phyloP scores from a whole-genome alignment of 2,329 filamentous ascomycete species.

The Aspergillus bombycis region DNA sequence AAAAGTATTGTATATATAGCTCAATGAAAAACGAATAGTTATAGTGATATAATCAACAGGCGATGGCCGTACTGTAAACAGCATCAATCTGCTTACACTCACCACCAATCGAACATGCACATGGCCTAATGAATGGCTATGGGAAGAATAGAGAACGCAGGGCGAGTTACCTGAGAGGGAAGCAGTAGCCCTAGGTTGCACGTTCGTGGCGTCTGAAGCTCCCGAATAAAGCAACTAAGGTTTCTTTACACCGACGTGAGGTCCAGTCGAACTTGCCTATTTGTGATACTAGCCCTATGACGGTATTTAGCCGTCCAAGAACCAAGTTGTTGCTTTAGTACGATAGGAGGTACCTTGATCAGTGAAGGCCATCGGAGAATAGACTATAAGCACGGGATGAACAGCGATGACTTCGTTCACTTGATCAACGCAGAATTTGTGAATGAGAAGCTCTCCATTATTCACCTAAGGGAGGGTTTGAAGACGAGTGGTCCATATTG shows the following conservation, averaged over 20 bases:
- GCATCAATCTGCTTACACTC: background rate
- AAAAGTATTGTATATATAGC: background rate
- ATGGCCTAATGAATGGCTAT: background rate
- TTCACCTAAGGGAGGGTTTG: background rate
- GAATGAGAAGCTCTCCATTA: background rate
- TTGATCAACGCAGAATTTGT: background rate
- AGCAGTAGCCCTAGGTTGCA: background rate
- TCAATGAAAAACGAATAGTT: background rate
- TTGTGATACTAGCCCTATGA: background rate
- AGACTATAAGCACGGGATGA: background rate
- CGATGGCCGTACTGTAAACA: background rate
- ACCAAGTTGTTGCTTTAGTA: too few relatives aligned
- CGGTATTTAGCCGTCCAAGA: background rate
- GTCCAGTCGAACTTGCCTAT: background rate
- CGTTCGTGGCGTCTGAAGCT: background rate
- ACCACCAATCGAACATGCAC: background rate
- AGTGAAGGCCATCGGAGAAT: background rate
- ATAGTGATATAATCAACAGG: background rate
- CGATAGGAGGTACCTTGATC: background rate
- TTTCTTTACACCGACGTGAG: background rate
- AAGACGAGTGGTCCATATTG: background rate
- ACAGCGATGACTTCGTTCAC: too few relatives aligned
- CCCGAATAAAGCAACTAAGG: background rate
- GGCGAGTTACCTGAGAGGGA: background rate
- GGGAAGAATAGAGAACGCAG: background rate